Conservation (phyloP, 2,329 filamentous ascomycete species). For the Aspergillus tamarii region DNA sequence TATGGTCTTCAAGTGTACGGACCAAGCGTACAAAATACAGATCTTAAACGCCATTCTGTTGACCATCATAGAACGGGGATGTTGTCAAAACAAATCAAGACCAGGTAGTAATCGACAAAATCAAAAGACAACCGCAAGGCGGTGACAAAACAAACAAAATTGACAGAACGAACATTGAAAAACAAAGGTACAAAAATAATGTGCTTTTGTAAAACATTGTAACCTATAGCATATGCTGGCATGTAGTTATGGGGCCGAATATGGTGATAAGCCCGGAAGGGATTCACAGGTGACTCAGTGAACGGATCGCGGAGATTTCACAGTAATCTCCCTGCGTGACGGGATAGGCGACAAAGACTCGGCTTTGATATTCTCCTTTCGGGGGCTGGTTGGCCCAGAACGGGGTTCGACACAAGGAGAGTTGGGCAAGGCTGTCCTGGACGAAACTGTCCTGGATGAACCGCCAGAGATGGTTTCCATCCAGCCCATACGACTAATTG, state of each 20-base stretch:
- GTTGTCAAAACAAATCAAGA: slow-evolving; percentile 24
- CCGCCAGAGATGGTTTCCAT: slow-evolving; percentile 37
- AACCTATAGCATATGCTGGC: not conserved
- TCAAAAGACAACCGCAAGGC: slow-evolving; percentile 21
- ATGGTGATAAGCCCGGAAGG: not conserved
- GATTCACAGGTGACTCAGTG: slow-evolving; percentile 20
- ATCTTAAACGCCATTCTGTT: slow-evolving; percentile 20
- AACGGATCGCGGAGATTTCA: slow-evolving; percentile 40
- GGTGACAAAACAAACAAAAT: slow-evolving; percentile 15
- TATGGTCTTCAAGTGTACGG: not conserved
- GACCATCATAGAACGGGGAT: slow-evolving; percentile 17
- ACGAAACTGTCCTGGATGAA: slow-evolving; percentile 39
- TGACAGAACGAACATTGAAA: slow-evolving; percentile 13
- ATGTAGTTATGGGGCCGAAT: not conserved
- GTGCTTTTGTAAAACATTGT: not conserved
- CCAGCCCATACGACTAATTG: slow-evolving; percentile 31
- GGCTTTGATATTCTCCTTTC: slow-evolving; percentile 42
- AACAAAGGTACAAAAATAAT: not conserved
- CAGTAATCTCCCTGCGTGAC: slow-evolving; percentile 42
- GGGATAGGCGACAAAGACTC: slow-evolving; percentile 43
- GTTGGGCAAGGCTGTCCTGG: slow-evolving; percentile 38
- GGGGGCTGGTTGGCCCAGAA: slow-evolving; percentile 45
- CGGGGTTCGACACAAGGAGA: slow-evolving; percentile 33
- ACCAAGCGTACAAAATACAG: slow-evolving; percentile 18
- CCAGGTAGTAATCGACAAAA: slow-evolving; percentile 21